Evolutionary conservation across 2,329 filamentous ascomycete species (phyloP), one percentile per base, ranked within the genome.

Genomic region (Neofusicoccum laricinum): DNA sequence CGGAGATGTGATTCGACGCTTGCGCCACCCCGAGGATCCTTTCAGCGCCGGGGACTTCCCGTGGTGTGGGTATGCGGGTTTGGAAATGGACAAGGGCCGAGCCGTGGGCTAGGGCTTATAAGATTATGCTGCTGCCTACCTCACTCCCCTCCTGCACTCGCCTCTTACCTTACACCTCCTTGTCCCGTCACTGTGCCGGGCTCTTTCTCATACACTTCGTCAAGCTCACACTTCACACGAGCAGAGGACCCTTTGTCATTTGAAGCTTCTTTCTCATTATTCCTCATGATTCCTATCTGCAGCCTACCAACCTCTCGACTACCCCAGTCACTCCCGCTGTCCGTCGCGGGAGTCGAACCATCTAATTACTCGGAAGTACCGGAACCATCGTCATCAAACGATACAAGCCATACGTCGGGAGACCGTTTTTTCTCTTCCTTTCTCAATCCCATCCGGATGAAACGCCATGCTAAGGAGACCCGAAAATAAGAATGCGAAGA

Each of bases 391-490:
- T 46, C 55, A 14, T 58, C 51, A 30, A 41, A 11, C 41, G 43
- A 59, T 19, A 46, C 30, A 36, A 59, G 17, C 55, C 55, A 59
- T 46, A 32, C 55, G 30, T 59, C 41, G 55, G 55, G 41, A 48
- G 55, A 59, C 55, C 55, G 25, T 46, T 46, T 59, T 59, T 32
- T 59, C 55, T 59, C 41, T 59, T 59, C 41, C 55, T 19, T 59
- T 46, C 55, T 59, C 55, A 6, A 34, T 12, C 55, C 55, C 55
- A 46, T 59, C 55, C 55, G 55, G 40, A 46, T 59, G 11, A 59
- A 59, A 59, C 55, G 55, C 55, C 55, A 46, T 59, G 55, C 55
- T 59, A 59, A 59, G 41, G 30, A 59, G 10, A 4, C 55, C 55
- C n/a, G 17, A n/a, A 32, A 59, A 14, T 46, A 36, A 59, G 7